phyloP scores from a whole-genome alignment of 371 early-diverging fungal genomes.

The Mortierella sp. region DNA sequence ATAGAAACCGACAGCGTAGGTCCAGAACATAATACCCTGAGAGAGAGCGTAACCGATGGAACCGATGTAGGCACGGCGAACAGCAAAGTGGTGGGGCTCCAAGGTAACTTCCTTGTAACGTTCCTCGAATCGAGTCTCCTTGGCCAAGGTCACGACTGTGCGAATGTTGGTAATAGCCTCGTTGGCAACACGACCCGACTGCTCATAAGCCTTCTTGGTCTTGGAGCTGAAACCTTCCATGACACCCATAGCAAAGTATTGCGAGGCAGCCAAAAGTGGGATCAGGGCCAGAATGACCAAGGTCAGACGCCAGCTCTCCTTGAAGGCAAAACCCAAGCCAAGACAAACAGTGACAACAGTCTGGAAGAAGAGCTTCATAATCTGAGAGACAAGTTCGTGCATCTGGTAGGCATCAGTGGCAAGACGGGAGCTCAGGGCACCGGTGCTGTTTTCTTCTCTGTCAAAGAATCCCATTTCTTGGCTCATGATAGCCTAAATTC shows the following conservation, averaged over 20 bases:
- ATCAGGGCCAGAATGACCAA: constrained; percentile 32
- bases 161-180: constrained; percentile 89
- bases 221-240: constrained; percentile 60
- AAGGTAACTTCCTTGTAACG: constrained; percentile 66
- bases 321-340: constrained; percentile 58
- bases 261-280: constrained; percentile 7
- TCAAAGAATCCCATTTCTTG: constrained; percentile 92
- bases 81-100: constrained; percentile 71
- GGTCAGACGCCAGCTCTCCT: constrained; percentile 63
- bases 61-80: constrained; percentile 61
- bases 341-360: background rate
- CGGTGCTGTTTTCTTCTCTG: constrained; percentile 77
- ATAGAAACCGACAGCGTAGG: constrained; percentile 71
- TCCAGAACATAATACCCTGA: constrained; percentile 69
- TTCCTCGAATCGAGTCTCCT: constrained; percentile 65
- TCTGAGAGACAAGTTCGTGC: background rate
- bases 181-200: constrained; percentile 76
- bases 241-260: constrained; percentile 20
- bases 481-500: constrained; percentile 27
- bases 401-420: constrained; percentile 73
- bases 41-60: constrained; percentile 73
- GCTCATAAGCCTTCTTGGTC: constrained; percentile 68
- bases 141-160: constrained; percentile 85
- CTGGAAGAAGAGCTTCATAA: background rate
- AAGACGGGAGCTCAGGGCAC: constrained; percentile 82